Evolutionary conservation across 257 asterid genomes (phyloP), one percentile per base, ranked within the genome.

Genomic region (Gynochthodes officinalis): DNA sequence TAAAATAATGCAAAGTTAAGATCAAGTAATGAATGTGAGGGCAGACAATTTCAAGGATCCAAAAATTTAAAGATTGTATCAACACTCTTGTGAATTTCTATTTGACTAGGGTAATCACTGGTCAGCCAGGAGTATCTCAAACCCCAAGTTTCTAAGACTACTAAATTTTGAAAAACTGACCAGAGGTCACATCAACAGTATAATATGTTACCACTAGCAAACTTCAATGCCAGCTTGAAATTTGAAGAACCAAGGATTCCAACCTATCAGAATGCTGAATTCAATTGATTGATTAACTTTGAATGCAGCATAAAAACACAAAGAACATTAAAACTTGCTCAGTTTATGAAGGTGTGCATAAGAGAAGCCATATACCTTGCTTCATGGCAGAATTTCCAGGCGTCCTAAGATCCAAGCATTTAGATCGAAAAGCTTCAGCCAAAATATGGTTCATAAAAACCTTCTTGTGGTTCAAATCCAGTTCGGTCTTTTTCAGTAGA

Each of bases 351-450:
- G 64, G 48, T 49, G 53, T 52, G 73, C 73, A 64, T 52, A 21
- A 50, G 40, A 65, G 49, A 74, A 58, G 65, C 21, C 46, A 69
- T 23, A 58, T 88, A 92, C 96, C 96, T 87, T 76, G 94, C 75
- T 60, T 88, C 79, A 64, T 58, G 69, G 81, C 79, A 49, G 79
- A 74, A 50, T 60, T 76, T 76, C 84, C 84, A 37, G 90, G 39
- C 67, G 88, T 83, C 88, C 78, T 73, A 59, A 50, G 78, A 80
- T 81, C 83, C 82, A 78, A 52, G 74, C 89, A 83, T 63, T 67
- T 81, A 33, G 76, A 67, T 65, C 86, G 81, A 73, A 87, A 78
- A 69, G 76, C 79, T 55, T 84, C 89, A 9, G 98, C 89, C 80
- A 93, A 79, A 43, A 70, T 35, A 76, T 77, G 82, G 80, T 89